Evolutionary conservation across 768 basidiomycete species (phyloP), one percentile per base, ranked within the genome.

Genomic region (Boletus subparvulus): DNA sequence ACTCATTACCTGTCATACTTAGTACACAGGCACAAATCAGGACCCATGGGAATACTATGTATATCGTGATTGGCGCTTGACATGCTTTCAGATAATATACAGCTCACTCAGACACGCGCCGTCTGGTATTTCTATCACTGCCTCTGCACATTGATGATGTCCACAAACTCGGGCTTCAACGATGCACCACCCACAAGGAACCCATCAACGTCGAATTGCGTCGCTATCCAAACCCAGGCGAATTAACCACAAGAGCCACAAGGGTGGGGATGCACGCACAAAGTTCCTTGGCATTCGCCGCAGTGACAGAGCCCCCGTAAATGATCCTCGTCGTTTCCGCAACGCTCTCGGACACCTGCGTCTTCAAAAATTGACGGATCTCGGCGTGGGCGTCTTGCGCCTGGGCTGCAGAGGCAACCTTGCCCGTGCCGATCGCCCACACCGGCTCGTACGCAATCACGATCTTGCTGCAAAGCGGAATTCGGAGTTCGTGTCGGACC

Each of bases 341-440:
- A 30, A 92, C 90, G 19, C 76, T 74, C 33, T 79, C 65, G 8
- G 89, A 89, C 42, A 98, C 83, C 7, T 78, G 77, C 59, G 73
- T 78, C 43, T 78, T 68, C 62, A 98, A 77, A 77, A 85, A 97
- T 12, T 76, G 65, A 63, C 97, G 90, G 66, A 95, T 87, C 57
- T 88, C 84, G 39, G 80, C 82, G 68, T 99, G 97, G 3, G 91
- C 85, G 41, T 94, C 90, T 74, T 98, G 96, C 1, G 97, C 97
- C 77, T 98, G 90, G n/a, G 78, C 79, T 1, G 90, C 78, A 33
- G 92, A 92, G 44, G 96, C 96, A 50, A 97, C 95, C 73, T 90
- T 96, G 61, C 96, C 96, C 13, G 96, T 98, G 44, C 97, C 97
- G 72, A 98, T 98, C 35, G 97, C 96, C 96, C 97, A 98, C 17